These are phyloP conservation scores for Suillus placidus DNA, from an alignment of 768 basidiomycete species.

Conservation along the genomic window DNA sequence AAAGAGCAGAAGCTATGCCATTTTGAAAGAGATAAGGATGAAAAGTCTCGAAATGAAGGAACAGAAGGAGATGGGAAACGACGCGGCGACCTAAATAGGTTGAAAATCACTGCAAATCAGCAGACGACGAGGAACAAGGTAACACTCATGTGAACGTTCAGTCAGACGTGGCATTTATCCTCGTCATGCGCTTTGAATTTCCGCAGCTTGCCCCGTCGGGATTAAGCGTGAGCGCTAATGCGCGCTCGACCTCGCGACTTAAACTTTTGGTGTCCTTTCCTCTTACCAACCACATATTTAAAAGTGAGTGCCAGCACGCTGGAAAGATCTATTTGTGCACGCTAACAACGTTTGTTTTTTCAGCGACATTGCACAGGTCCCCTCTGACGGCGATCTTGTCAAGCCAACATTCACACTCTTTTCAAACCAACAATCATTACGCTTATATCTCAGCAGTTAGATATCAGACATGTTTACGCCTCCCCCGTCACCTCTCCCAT, in stretches of 20 bases:
- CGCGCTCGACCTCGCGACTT: neutral
- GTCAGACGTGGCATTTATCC: neutral
- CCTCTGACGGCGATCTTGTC: neutral
- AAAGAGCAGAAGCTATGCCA: neutral
- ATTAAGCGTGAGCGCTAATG: neutral
- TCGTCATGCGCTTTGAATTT: neutral
- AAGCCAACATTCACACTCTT: conserved; percentile 27
- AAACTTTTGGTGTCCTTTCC: neutral
- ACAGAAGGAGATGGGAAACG: neutral
- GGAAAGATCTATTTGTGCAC: neutral
- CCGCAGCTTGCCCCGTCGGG: neutral
- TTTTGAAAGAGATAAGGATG: neutral
- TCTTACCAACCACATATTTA: neutral
- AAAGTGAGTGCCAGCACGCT: conserved; percentile 1
- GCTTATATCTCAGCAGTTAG: conserved; percentile 9
- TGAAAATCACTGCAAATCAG: conserved; percentile 7
- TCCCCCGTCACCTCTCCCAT: conserved; percentile 44
- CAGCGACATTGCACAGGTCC: neutral
- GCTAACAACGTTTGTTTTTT: neutral
- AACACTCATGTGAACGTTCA: neutral
- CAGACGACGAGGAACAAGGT: neutral
- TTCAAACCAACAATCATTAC: conserved; percentile 33
- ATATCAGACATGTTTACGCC: conserved; percentile 42
- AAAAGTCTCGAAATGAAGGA: neutral
- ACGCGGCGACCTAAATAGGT: neutral